These are phyloP conservation scores for Fraxinus angustifolia DNA, from an alignment of 305 asterid species.

Conservation along the genomic window DNA sequence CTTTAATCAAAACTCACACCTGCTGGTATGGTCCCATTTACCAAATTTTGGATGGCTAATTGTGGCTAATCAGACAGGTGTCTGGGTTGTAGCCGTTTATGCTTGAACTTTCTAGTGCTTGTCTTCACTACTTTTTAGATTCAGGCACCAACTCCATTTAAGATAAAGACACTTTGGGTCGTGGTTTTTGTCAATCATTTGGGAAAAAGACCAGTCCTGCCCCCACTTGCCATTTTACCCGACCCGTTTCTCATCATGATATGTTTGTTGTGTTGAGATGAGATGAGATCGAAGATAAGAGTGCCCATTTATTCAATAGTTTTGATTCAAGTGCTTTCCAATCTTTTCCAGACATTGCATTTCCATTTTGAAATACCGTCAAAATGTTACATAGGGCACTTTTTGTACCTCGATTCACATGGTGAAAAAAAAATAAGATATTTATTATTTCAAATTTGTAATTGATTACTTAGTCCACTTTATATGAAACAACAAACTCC, in stretches of 20 bases:
- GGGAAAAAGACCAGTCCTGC: neutral
- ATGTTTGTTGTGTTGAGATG: neutral
- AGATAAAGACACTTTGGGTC: neutral
- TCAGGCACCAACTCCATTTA: neutral
- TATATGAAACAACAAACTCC: neutral
- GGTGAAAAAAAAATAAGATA: neutral
- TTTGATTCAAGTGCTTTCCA: neutral
- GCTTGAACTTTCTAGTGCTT: constrained; percentile 23
- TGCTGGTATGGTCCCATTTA: neutral
- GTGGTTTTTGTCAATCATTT: neutral
- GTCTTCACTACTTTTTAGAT: neutral
- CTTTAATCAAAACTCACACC: neutral
- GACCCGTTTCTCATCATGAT: neutral
- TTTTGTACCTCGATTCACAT: neutral
- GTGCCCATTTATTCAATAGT: neutral
- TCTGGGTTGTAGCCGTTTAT: neutral
- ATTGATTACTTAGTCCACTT: neutral
- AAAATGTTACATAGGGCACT: neutral
- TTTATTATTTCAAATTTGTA: neutral
- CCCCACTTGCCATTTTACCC: neutral
- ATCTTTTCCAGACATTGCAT: neutral
- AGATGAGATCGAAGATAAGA: neutral
- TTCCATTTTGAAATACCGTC: neutral
- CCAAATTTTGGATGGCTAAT: neutral
- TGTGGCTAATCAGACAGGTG: neutral